phyloP scores from a whole-genome alignment of 805 yeast species.

The Saccharomycopsis schoenii region DNA sequence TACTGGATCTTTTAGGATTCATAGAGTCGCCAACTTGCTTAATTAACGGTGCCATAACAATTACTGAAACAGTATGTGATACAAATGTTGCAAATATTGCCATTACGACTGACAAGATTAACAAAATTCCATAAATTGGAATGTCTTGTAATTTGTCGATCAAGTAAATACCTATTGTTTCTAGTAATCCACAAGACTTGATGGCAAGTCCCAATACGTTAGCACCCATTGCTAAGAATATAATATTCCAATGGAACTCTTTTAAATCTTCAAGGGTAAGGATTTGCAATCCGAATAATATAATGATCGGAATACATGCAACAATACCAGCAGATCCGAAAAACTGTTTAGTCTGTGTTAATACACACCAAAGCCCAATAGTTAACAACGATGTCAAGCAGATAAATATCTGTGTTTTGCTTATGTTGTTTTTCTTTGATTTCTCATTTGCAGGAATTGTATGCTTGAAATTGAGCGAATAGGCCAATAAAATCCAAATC shows the following conservation, averaged over 20 bases:
- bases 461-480: constrained; percentile 45
- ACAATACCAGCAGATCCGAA: constrained; percentile 97
- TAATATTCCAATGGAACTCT: constrained; percentile 94
- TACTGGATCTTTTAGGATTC: constrained; percentile 43
- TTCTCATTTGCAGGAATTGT: constrained; percentile 43
- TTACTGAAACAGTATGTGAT: constrained; percentile 94
- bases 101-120: constrained; percentile 74
- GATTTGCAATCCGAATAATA: constrained; percentile 88
- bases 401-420: constrained; percentile 67
- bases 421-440: constrained; percentile 55
- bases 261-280: constrained; percentile 86
- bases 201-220: constrained; percentile 93
- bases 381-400: constrained; percentile 57
- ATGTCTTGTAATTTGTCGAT: constrained; percentile 48
- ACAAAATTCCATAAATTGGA: constrained; percentile 54
- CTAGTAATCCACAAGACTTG: constrained; percentile 76
- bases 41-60: constrained; percentile 84
- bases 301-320: constrained; percentile 79
- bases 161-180: constrained; percentile 64
- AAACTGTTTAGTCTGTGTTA: constrained; percentile 57
- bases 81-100: constrained; percentile 87
- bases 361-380: constrained; percentile 82
- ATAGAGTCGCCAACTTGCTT: constrained; percentile 76
- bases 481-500: constrained; percentile 63
- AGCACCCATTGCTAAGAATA: constrained; percentile 96